Base-by-base conservation (phyloP, 2,329 filamentous ascomycete genomes). In the Phialocephala sp. region DNA sequence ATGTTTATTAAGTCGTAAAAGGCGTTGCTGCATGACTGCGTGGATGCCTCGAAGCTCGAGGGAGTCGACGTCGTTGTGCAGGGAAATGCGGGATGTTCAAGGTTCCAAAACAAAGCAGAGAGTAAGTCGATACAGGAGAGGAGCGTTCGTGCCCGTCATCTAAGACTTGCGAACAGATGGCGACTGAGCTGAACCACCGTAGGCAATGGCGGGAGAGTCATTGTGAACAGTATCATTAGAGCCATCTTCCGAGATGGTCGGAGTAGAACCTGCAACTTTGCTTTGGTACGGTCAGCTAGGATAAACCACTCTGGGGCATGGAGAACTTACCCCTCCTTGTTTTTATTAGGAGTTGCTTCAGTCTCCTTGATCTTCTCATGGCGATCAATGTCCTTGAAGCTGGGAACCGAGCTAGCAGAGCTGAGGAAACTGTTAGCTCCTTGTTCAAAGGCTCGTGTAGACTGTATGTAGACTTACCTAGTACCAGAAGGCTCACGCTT, bases 331-430 rank as follows among this genome's bases (percentile, higher is more conserved):
- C 66, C 66, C 41, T 73, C 67, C 62, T 72, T 70, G 18, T 66
- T 47, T 63, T 74, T 74, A 59, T 58, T 69, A 36, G 72, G 66
- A 45, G 65, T 70, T 37, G 70, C 68, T 59, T 76, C 71, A 57
- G 68, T 71, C 62, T 72, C 52, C 15, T 72, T 70, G 35, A 73
- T 67, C 68, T 75, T 75, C 11, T 69, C 60, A 22, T 71, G 69
- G 45, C 71, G 70, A 63, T 75, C 73, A 62, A 75, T 66, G 54
- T 77, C 73, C 68, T 76, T 77, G 68, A 76, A 77, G 37, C 63
- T 66, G 24, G 71, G 56, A 50, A 70, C 63, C 2, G 69, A 68
- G 22, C 65, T 67, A 66, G 65, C 47, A 60, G 68, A 70, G 59
- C 70, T 74, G 56, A 36, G 63, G 32, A 32, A 47, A 24, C 27